phyloP scores from a whole-genome alignment of 2,329 filamentous ascomycete species.

The Colletotrichum cuscutae region DNA sequence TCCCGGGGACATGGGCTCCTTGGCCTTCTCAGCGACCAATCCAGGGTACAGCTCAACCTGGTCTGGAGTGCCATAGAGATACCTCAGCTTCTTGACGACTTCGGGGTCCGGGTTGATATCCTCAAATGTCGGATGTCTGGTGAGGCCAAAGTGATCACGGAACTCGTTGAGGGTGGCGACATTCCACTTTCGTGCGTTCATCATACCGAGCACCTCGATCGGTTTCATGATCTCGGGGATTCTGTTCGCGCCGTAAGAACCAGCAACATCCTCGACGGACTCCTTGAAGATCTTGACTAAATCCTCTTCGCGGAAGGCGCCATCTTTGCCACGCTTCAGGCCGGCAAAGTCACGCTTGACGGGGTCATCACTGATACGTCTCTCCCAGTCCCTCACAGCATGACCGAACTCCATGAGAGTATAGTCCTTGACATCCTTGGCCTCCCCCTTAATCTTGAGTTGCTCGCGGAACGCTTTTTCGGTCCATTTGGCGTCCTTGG shows the following conservation, averaged over 20 bases:
- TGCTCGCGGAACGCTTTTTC: constrained; percentile 39
- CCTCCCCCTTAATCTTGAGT: not conserved
- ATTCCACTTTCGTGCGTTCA: constrained; percentile 68
- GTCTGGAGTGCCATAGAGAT: constrained; percentile 69
- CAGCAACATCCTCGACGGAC: constrained; percentile 61
- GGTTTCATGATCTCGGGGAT: constrained; percentile 66
- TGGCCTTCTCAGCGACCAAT: constrained; percentile 48
- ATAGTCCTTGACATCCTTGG: constrained; percentile 3
- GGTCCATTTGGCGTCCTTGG: constrained; percentile 45
- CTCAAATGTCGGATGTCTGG: constrained; percentile 65
- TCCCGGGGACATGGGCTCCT: constrained; percentile 58
- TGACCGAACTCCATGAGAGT: constrained; percentile 7
- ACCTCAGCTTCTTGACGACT: constrained; percentile 59
- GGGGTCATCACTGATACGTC: constrained; percentile 58
- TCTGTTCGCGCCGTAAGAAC: constrained; percentile 61
- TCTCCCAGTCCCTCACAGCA: constrained; percentile 45
- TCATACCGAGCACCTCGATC: constrained; percentile 69
- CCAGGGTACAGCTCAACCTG: constrained; percentile 72
- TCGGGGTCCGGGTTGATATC: constrained; percentile 67
- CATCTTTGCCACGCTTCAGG: constrained; percentile 59
- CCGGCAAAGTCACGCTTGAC: constrained; percentile 61
- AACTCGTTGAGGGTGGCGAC: constrained; percentile 71
- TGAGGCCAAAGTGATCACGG: constrained; percentile 68
- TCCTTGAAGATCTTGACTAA: constrained; percentile 64
- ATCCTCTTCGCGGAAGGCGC: constrained; percentile 62